Base-by-base conservation (phyloP, 176 grass and related monocot genomes). In the Oryza glumipatula region DNA sequence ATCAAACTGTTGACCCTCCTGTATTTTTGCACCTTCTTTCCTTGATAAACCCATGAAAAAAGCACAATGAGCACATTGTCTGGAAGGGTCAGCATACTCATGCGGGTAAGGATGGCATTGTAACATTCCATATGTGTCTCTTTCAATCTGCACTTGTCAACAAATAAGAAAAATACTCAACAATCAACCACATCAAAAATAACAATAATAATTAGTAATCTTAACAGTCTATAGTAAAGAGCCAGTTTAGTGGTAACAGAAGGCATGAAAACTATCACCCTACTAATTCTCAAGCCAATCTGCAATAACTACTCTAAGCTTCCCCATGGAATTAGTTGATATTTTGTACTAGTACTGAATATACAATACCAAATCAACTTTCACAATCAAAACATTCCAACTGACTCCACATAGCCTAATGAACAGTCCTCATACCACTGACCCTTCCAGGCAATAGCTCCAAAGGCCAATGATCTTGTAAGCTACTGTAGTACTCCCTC, bases 1-100 rank as follows among this genome's bases (percentile, higher is more conserved):
- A 92, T 99, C 97, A 74, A 99, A 99, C 64, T 94, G 93, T 80
- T 99, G 97, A 23, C 97, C 97, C 89, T 95, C 96, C 70, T 94
- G 89, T 92, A 94, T 89, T 79, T 90, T 87, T 22, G 94, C 96
- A 22, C 93, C 93, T 88, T 96, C 89, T 83, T 99, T 99, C 76
- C 97, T 86, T 76, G 89, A 87, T 84, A 99, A 89, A 16, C 97
- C 97, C 97, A 99, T 99, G 77, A 96, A 99, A 75, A 96, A 96
- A 46, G 97, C 97, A 86, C 97, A 94, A 82, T 99, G 97, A 23
- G 97, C 80, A 83, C 94, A 90, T 11, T 88, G 90, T 65, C 89
- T 96, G 24, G 88, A 85, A 67, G 83, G 74, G 81, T 99, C 97
- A 41, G 83, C 82, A 65, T 92, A 99, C 64, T 99, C 97, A 28